Base-by-base conservation (phyloP, 2,329 filamentous ascomycete genomes). In the Clarireedia hainanense region DNA sequence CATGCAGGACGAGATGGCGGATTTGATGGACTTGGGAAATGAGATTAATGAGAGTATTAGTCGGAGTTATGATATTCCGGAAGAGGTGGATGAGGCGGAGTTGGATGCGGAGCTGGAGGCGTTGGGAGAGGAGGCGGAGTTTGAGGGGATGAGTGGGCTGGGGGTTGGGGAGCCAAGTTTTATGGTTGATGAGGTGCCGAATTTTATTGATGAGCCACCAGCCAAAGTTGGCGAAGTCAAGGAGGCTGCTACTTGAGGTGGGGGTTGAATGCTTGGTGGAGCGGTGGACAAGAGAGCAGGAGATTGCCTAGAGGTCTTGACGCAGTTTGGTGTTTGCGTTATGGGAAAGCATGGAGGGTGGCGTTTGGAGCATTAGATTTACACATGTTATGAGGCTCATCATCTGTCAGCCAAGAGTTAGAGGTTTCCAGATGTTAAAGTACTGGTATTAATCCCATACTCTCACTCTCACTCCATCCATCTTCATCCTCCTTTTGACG, bases 1-100 rank as follows among this genome's bases (percentile, higher is more conserved):
- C 64, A 81, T 99, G 79, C 92, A 99, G 80, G 94, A 99, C 70
- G 92, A 99, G 75, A 97, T 99, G 94, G 91, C 91, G 5, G 94
- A 99, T 73, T 72, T 99, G 66, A 89, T 99, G 83, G 94, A 99
- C 69, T 86, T 96, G 59, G 92, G 94, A 3, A 97, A 97, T 72
- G 94, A 99, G 72, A 99, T 99, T 58, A 91, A 99, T 74, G 94
- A 97, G 75, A 91, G 88, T 63, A 86, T 99, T 56, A 86, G 88
- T 58, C 75, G 94, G 61, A 89, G 88, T 63, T 99, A 99, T 72
- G 92, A 97, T 69, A 80, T 99, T 37, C 94, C 94, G 0, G 94
- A 99, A 67, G 94, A 97, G 71, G 91, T 99, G 23, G 92, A 97
- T 70, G 94, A 99, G 81, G 84, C 88, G 1, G 94, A 99, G 75